phyloP scores from a whole-genome alignment of 2,329 filamentous ascomycete genomes.

The Fusarium nelsonii region DNA sequence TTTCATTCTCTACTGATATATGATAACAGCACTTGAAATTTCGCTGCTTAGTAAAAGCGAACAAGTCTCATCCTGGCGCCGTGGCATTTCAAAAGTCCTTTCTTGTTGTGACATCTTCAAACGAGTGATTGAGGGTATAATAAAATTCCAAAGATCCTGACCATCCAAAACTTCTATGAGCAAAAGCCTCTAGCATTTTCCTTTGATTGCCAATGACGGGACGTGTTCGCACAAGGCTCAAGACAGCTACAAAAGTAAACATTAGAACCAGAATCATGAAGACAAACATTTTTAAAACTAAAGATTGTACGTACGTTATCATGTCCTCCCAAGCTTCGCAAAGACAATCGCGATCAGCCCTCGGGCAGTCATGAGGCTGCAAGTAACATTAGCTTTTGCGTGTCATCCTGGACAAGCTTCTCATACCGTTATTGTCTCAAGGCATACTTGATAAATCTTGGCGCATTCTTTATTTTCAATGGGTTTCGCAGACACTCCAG shows the following conservation, averaged over 20 bases:
- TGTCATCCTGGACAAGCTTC: rapidly evolving
- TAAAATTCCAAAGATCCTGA: neutral
- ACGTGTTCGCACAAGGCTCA: neutral
- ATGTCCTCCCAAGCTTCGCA: conserved; percentile 19
- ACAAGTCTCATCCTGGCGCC: neutral
- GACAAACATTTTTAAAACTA: rapidly evolving
- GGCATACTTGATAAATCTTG: conserved; percentile 10
- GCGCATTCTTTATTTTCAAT: neutral
- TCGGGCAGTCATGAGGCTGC: conserved; percentile 12
- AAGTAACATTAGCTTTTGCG: neutral
- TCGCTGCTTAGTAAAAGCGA: too few species aligned
- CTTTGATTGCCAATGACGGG: conserved; percentile 15
- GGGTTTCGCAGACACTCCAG: neutral
- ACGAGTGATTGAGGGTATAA: neutral
- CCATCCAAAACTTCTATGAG: neutral
- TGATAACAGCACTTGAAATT: too few species aligned
- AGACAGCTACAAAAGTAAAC: neutral
- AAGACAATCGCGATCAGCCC: conserved; percentile 6
- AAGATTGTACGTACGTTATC: neutral
- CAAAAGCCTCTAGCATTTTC: conserved; percentile 21
- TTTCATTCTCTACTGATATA: too few species aligned
- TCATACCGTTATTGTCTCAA: conserved; percentile 19
- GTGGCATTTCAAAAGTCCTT: too few species aligned
- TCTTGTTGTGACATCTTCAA: neutral
- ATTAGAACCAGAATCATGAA: neutral